Evolutionary conservation across 129 eudicot species (phyloP).

Genomic region (Flaveria brownii): DNA sequence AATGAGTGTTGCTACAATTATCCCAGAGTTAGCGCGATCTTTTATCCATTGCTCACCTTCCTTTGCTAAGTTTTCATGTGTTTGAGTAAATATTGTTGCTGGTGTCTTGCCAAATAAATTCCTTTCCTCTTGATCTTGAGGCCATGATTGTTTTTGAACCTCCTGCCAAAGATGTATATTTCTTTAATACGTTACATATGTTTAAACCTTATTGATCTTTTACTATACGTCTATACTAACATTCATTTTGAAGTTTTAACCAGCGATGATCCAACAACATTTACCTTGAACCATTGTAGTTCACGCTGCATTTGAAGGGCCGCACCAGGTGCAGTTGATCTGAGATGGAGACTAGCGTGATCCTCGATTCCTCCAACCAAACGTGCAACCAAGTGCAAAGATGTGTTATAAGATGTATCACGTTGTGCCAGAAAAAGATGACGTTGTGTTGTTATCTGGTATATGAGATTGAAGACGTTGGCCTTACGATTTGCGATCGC

Average conservation of each 20-base stretch:
- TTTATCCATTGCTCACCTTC: slow-evolving; percentile 40
- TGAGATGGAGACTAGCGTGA: background rate
- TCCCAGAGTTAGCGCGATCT: slow-evolving; percentile 25
- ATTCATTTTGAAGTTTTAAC: background rate
- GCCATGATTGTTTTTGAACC: slow-evolving; percentile 17
- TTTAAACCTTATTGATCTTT: background rate
- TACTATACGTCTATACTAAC: background rate
- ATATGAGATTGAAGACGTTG: slow-evolving; percentile 10
- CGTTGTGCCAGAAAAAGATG: background rate
- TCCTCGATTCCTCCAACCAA: background rate
- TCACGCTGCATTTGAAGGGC: slow-evolving; percentile 31
- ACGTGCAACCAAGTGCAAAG: slow-evolving; percentile 24
- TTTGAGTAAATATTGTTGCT: slow-evolving; percentile 14
- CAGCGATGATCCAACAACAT: background rate
- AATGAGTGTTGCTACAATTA: slow-evolving; percentile 25
- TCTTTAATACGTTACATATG: background rate
- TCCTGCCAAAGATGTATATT: background rate
- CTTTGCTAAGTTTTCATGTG: slow-evolving; percentile 13
- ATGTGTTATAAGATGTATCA: slow-evolving; percentile 15
- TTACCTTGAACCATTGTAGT: slow-evolving; percentile 35
- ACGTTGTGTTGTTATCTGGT: slow-evolving; percentile 11
- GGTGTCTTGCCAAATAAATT: slow-evolving; percentile 16
- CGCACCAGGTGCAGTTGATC: slow-evolving; percentile 28
- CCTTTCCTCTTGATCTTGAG: slow-evolving; percentile 19
- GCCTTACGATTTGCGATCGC: slow-evolving; percentile 15